These are phyloP conservation scores for Termitomyces sp. DNA, from an alignment of 768 basidiomycete species.

Conservation along the genomic window DNA sequence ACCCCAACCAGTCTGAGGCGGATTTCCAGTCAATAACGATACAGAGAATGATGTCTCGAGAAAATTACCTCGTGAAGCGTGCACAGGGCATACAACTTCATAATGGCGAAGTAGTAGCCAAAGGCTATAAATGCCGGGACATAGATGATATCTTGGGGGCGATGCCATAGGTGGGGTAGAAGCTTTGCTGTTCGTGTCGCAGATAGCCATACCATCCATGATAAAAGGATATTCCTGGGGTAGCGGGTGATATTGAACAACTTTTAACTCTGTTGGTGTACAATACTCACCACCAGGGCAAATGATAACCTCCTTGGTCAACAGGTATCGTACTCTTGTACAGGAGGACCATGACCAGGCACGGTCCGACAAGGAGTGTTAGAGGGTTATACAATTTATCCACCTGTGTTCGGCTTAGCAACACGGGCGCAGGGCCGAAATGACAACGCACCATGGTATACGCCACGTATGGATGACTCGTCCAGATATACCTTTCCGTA, in stretches of 20 bases:
- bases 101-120: constrained; percentile 91
- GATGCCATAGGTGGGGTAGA: constrained; percentile 73
- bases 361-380: constrained; percentile 80
- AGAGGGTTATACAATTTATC: constrained; percentile 85
- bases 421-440: constrained; percentile 18
- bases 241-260: constrained; percentile 9
- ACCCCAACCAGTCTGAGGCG: constrained; percentile 79
- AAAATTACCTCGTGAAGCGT: constrained; percentile 75
- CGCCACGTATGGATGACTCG: constrained; percentile 83
- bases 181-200: constrained; percentile 78
- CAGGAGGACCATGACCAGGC: constrained; percentile 68
- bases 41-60: not conserved
- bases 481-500: constrained; percentile 86
- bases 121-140: constrained; percentile 85
- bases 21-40: not conserved
- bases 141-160: constrained; percentile 71
- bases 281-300: constrained; percentile 70
- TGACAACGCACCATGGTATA: constrained; percentile 81
- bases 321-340: constrained; percentile 73
- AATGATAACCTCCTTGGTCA: constrained; percentile 67
- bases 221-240: constrained; percentile 59
- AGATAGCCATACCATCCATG: constrained; percentile 65
- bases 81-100: constrained; percentile 89
- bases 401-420: constrained; percentile 36
- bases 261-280: not conserved